These are phyloP conservation scores for Phellinidium pouzarii DNA, from an alignment of 1,284 basidiomycete species.

Conservation along the genomic window DNA sequence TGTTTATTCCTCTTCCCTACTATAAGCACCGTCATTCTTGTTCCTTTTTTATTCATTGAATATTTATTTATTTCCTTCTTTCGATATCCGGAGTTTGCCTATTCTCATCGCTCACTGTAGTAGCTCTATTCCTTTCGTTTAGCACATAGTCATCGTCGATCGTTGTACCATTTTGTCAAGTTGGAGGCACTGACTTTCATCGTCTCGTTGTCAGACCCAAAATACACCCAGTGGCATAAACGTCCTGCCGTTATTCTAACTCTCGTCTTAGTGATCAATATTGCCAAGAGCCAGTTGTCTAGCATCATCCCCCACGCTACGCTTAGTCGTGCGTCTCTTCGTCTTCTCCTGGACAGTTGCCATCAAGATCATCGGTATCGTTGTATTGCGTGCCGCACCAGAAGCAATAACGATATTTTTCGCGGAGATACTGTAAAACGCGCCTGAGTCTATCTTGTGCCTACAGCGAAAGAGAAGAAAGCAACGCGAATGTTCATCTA, in stretches of 20 bases:
- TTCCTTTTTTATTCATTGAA: background rate
- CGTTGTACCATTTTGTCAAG: conserved; percentile 3
- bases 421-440: conserved; percentile 68
- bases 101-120: background rate
- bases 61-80: conserved; percentile 2
- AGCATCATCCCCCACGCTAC: background rate
- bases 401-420: conserved; percentile 71
- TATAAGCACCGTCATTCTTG: background rate
- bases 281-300: background rate
- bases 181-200: background rate
- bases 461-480: conserved; percentile 31
- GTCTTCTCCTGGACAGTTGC: conserved; percentile 65
- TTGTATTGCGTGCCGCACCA: conserved; percentile 81
- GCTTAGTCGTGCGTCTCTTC: conserved; percentile 59
- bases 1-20: background rate
- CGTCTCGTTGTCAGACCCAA: background rate
- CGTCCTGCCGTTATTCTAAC: too few relatives aligned
- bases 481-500: conserved; percentile 10
- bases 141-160: background rate
- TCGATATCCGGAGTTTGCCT: background rate
- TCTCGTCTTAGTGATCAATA: too few relatives aligned
- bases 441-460: conserved; percentile 60
- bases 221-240: background rate
- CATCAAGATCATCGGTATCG: conserved; percentile 50
- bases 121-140: background rate